Percentiles rank a stretch among this genome's conserved stretches.
Evolutionary conservation across 176 grass and related monocot species (phyloP).

Genomic region (Otatea glauca): DNA sequence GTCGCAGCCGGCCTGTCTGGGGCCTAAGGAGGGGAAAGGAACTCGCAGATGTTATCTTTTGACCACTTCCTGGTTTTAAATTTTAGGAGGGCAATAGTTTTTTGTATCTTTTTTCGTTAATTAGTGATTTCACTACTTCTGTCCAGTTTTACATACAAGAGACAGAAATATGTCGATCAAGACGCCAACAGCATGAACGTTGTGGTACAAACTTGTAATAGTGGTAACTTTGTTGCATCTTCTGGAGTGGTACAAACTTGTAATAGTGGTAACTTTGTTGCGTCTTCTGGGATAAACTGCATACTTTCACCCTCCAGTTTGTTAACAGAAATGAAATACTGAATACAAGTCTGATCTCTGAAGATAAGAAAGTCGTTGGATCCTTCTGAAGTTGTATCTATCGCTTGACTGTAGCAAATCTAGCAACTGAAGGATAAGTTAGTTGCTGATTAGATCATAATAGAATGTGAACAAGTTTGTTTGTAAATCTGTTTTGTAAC

Average conservation of each 20-base stretch:
- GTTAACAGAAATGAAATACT: too few species aligned
- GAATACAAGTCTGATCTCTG: too few species aligned
- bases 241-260: too few species aligned
- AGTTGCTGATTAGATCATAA: too few species aligned
- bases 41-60: not conserved
- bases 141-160: not conserved
- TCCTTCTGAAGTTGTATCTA: too few species aligned
- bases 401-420: too few species aligned
- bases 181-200: not conserved
- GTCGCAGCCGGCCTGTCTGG: too few species aligned
- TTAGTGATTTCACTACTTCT: not conserved
- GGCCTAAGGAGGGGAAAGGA: not conserved
- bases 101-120: not conserved
- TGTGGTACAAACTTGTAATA: not conserved
- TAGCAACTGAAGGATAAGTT: too few species aligned
- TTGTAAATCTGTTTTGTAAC: too few species aligned
- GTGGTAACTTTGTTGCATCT: not conserved
- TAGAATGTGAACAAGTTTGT: too few species aligned
- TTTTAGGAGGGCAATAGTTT: not conserved
- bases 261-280: not conserved
- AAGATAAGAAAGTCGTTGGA: too few species aligned
- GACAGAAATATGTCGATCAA: not conserved
- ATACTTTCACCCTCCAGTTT: too few species aligned
- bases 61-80: not conserved
- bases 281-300: not conserved